Conservation (phyloP, 257 asterid species). For the Jasminum sambac region DNA sequence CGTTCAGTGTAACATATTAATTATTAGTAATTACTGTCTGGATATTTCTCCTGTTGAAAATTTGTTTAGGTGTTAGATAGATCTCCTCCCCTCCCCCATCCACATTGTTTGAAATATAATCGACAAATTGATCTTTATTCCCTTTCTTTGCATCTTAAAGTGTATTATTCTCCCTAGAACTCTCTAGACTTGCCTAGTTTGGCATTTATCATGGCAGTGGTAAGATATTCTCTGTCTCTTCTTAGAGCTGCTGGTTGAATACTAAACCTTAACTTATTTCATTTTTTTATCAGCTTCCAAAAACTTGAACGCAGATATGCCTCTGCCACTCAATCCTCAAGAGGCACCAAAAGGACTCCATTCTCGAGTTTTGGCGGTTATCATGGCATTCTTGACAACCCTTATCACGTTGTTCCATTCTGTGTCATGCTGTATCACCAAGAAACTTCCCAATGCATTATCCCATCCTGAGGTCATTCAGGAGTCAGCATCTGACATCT, state of each 20-base stretch:
- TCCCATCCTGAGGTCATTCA: not conserved
- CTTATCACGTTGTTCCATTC: not conserved
- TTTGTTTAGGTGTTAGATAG: not conserved
- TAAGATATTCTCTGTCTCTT: not conserved
- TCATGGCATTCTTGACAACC: slow-evolving; percentile 8
- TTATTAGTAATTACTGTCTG: not conserved
- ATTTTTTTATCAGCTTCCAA: not conserved
- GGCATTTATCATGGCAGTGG: not conserved
- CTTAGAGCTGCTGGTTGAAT: not conserved
- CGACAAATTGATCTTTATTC: slow-evolving; percentile 5
- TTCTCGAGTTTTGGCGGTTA: slow-evolving; percentile 4
- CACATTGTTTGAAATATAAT: not conserved
- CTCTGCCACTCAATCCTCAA: not conserved
- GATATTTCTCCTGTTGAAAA: not conserved
- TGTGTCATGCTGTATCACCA: not conserved
- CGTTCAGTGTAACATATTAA: not conserved
- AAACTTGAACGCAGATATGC: not conserved
- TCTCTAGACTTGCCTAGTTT: not conserved
- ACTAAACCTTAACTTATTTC: not conserved
- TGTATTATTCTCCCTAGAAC: not conserved
- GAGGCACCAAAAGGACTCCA: not conserved
- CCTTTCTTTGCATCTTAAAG: not conserved
- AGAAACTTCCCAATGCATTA: slow-evolving; percentile 1
- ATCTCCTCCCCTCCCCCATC: slow-evolving; percentile 3
- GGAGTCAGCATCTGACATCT: slow-evolving; percentile 21